Base-by-base conservation (phyloP, 2,329 filamentous ascomycete species). In the Fusarium pseudograminearum region DNA sequence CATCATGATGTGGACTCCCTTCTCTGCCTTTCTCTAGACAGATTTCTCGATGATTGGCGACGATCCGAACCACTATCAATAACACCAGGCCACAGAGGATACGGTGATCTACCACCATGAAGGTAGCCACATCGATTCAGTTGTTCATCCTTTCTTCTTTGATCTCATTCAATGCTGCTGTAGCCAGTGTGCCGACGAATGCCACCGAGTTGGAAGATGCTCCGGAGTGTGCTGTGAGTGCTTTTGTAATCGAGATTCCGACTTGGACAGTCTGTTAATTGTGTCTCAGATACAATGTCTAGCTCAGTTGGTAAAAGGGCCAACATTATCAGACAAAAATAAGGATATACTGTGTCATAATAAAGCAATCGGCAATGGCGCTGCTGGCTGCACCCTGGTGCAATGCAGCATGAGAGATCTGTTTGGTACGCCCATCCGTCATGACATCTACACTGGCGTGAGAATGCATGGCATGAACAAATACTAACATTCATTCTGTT, bases 311-410 rank as follows among this genome's bases (percentile, higher is more conserved):
- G 22, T 42, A 7, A 8, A 24, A 2, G 3, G 18, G 9, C 41
- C 41, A 16, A 44, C 14, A 12, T 15, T 44, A 1, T 44, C 41
- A 18, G 24, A 26, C 1, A 4, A 4, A 4, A 44, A 26, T 3
- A 44, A 26, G 15, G 2, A 26, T 4, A 10, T 12, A 4, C 5
- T 44, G 4, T 44, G 41, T 2, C 15, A 26, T 12, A 7, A 26
- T 12, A 11, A 26, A 18, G 4, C 3, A 0, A 26, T 26, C 15
- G 26, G 41, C 1, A 4, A 8, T 0, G 7, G 5, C 1, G 22
- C 22, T 3, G 15, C 16, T 18, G 41, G 22, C 4, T 44, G 41
- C 4, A 26, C 41, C 0, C 41, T 44, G 7, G 1, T 44, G 3
- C 41, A 44, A 26, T 44, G 41, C 15, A 44, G 22, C 20, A 18